A percentile compares a stretch with the other conserved stretches of the same genome.
phyloP scores from a whole-genome alignment of 805 yeast species.

The Wickerhamomyces mucosus region DNA sequence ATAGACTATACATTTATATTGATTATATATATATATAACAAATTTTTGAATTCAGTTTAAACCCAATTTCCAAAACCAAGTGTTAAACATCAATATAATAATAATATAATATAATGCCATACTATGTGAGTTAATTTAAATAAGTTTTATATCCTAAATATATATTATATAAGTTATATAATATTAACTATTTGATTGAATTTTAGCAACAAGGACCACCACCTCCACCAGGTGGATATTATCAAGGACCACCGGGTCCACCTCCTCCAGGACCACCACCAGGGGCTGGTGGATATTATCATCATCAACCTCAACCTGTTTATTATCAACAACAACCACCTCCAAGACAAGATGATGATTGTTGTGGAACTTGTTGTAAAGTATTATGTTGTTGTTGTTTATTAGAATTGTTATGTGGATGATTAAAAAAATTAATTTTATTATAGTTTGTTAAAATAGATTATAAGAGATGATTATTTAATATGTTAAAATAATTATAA shows the following conservation, averaged over 20 bases:
- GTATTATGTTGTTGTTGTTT: constrained; percentile 15
- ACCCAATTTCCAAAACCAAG: too few relatives aligned
- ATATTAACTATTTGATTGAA: not conserved
- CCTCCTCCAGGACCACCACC: constrained; percentile 14
- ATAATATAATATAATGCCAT: constrained; percentile 3
- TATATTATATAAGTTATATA: not conserved
- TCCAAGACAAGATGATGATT: constrained; percentile 4
- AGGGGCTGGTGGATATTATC: constrained; percentile 23
- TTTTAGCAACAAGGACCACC: constrained; percentile 6
- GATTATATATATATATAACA: too few relatives aligned
- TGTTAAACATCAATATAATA: not conserved
- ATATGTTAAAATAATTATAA: too few relatives aligned
- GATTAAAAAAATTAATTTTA: constrained; percentile 5
- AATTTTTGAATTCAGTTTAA: too few relatives aligned
- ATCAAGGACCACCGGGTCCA: constrained; percentile 12
- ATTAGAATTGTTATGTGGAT: constrained; percentile 12
- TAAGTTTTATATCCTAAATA: not conserved
- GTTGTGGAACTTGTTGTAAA: constrained; percentile 19
- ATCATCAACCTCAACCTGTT: constrained; percentile 20
- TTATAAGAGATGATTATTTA: too few relatives aligned
- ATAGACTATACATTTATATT: too few relatives aligned
- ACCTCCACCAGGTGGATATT: constrained; percentile 9
- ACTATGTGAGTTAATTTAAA: constrained; percentile 5
- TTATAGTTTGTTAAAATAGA: constrained; percentile 4
- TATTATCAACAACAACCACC: constrained; percentile 19